Conservation (phyloP, 306 rosid species). For the Fragaria vesca region DNA sequence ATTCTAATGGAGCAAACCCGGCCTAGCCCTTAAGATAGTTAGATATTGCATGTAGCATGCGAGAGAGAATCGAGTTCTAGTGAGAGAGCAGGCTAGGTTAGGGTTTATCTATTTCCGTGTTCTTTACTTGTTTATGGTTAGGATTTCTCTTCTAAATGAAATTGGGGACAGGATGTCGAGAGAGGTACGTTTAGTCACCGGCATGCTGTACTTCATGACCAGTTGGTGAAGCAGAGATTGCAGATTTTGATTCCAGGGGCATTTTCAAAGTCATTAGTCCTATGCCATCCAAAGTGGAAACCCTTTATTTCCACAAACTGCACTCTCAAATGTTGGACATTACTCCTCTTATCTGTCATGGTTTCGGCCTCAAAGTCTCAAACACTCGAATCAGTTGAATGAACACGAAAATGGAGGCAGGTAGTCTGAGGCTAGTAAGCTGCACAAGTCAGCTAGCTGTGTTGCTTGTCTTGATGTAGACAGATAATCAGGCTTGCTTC, state of each 20-base stretch:
- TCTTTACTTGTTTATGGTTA: too few relatives aligned
- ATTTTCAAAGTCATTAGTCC: not conserved
- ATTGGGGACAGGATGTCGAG: too few relatives aligned
- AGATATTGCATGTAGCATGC: too few relatives aligned
- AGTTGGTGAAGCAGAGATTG: conserved; percentile 52
- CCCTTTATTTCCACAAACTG: conserved; percentile 8
- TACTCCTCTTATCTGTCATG: not conserved
- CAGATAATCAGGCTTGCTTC: conserved; percentile 20
- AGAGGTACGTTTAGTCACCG: too few relatives aligned
- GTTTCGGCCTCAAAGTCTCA: conserved; percentile 47
- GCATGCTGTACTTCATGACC: too few relatives aligned
- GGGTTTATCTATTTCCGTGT: too few relatives aligned
- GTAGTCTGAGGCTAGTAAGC: conserved; percentile 34
- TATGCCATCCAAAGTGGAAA: conserved; percentile 11
- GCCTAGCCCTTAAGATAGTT: too few relatives aligned
- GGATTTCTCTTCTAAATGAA: too few relatives aligned
- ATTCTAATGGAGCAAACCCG: too few relatives aligned
- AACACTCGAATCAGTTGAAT: conserved; percentile 35
- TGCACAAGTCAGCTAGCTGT: conserved; percentile 67
- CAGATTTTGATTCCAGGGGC: conserved; percentile 60
- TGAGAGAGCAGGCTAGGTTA: too few relatives aligned
- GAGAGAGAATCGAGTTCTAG: too few relatives aligned
- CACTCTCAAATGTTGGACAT: conserved; percentile 8
- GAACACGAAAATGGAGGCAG: conserved; percentile 46
- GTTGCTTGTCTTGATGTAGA: conserved; percentile 3